Percentiles rank a stretch among this genome's conserved stretches.
phyloP scores from a whole-genome alignment of 148 eudicot species.

The Amaranthus palmeri region DNA sequence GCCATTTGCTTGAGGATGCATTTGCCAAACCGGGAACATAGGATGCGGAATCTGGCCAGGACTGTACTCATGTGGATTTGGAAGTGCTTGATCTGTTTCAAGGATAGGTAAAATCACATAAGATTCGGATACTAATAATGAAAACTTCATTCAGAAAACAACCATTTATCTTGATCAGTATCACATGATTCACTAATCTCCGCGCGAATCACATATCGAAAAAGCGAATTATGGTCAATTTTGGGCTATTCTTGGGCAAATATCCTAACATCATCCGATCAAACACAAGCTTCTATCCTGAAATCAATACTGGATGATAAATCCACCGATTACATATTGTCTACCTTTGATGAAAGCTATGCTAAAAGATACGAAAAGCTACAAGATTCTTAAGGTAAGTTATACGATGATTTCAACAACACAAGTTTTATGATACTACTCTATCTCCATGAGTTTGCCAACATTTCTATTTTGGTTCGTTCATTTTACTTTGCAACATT shows the following conservation, averaged over 20 bases:
- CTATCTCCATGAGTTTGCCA: too few species aligned
- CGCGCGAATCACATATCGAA: not conserved
- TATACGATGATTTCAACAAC: slow-evolving; percentile 1
- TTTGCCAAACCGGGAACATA: slow-evolving; percentile 74
- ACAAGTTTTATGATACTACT: slow-evolving; percentile 11
- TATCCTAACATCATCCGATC: not conserved
- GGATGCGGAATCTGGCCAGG: slow-evolving; percentile 68
- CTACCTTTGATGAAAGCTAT: not conserved
- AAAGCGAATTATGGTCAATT: not conserved
- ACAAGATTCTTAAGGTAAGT: not conserved
- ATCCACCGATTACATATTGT: not conserved
- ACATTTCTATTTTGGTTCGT: too few species aligned
- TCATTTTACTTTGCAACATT: too few species aligned
- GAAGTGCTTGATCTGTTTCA: slow-evolving; percentile 34
- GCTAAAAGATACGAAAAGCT: not conserved
- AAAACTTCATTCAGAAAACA: too few species aligned
- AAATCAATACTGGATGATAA: not conserved
- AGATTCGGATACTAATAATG: not conserved
- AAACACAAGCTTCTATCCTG: not conserved
- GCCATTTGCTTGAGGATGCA: slow-evolving; percentile 62
- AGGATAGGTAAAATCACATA: not conserved
- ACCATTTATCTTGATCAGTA: too few species aligned
- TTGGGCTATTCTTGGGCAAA: not conserved
- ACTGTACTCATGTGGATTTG: slow-evolving; percentile 47
- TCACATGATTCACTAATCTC: not conserved